These are phyloP conservation scores for Syzygium jambos DNA, from an alignment of 345 rosid species.

Conservation along the genomic window DNA sequence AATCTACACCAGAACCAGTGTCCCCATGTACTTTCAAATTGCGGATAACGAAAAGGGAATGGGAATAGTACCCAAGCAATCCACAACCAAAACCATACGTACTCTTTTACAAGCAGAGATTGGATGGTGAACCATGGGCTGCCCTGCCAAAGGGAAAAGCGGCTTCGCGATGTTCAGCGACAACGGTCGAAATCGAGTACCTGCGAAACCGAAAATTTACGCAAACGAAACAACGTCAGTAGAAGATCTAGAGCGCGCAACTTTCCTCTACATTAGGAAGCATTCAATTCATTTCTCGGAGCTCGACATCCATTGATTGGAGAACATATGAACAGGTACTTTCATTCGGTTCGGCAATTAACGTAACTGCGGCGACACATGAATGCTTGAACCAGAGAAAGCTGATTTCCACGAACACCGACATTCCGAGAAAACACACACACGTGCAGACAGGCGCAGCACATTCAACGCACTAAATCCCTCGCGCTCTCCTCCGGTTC, in stretches of 20 bases:
- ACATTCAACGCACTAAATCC: not conserved
- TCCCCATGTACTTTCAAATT: not conserved
- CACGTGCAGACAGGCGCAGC: not conserved
- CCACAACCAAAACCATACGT: constrained; percentile 3
- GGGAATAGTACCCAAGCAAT: not conserved
- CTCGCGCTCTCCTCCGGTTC: not conserved
- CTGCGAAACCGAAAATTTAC: constrained; percentile 10
- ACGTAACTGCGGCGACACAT: not conserved
- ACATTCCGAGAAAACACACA: not conserved
- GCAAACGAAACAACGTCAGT: not conserved
- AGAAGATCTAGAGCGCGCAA: not conserved
- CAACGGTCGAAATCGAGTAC: constrained; percentile 87
- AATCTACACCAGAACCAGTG: constrained; percentile 36
- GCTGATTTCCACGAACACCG: not conserved
- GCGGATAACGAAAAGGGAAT: not conserved
- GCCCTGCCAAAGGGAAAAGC: constrained; percentile 85
- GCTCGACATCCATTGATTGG: not conserved
- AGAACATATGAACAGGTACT: not conserved
- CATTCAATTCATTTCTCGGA: not conserved
- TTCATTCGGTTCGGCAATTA: not conserved
- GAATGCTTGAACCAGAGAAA: not conserved
- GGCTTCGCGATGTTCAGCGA: constrained; percentile 90
- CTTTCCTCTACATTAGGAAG: not conserved
- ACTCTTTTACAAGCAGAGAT: constrained; percentile 97
- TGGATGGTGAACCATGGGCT: constrained; percentile 97